These are phyloP conservation scores for Onygenales sp. DNA, from an alignment of 2,329 filamentous ascomycete genomes.

Conservation along the genomic window DNA sequence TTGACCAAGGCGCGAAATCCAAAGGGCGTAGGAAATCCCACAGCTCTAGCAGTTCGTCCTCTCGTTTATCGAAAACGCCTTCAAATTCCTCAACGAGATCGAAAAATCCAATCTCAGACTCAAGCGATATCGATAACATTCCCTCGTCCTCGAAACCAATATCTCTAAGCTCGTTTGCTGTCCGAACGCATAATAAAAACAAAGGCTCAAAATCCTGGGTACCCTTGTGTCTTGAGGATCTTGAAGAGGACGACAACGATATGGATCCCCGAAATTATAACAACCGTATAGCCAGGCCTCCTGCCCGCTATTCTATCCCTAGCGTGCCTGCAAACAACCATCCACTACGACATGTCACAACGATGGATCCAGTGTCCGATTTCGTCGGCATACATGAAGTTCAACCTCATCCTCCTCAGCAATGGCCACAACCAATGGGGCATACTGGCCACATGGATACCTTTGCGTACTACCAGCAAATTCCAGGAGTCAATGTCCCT, in stretches of 20 bases:
- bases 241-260: not conserved
- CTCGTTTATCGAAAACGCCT: not conserved
- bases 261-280: slow-evolving; percentile 6
- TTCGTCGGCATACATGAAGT: not conserved
- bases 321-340: slow-evolving; percentile 1
- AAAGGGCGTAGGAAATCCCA: too few species aligned
- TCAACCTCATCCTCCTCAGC: not conserved
- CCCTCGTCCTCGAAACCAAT: slow-evolving; percentile 1
- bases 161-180: slow-evolving; percentile 1
- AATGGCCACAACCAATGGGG: not conserved
- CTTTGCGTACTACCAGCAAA: not conserved
- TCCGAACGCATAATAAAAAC: slow-evolving; percentile 7
- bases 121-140: slow-evolving; percentile 3
- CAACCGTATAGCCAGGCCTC: slow-evolving; percentile 7
- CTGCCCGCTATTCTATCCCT: slow-evolving; percentile 1
- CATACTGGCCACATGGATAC: not conserved
- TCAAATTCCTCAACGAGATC: not conserved
- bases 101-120: not conserved
- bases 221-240: slow-evolving; percentile 7
- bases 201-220: slow-evolving; percentile 15
- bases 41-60: not conserved
- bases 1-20: too few species aligned
- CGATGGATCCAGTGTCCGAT: slow-evolving; percentile 1
- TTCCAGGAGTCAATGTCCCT: not conserved
- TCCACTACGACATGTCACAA: slow-evolving; percentile 9